phyloP scores from a whole-genome alignment of 257 asterid genomes.

The Jacaranda copaia region DNA sequence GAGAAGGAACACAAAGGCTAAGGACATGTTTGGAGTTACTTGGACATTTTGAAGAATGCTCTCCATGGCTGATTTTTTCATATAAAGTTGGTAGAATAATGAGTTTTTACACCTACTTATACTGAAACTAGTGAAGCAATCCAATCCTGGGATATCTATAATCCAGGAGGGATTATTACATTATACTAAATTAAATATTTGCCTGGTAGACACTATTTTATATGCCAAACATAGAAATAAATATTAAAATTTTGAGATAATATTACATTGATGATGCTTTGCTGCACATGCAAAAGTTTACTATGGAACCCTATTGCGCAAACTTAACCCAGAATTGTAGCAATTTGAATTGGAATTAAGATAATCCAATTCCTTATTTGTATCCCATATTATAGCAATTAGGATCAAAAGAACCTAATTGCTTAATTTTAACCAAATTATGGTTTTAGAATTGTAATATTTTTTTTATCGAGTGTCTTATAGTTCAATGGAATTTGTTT shows the following conservation, averaged over 20 bases:
- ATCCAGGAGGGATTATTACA: not conserved
- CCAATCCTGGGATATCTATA: not conserved
- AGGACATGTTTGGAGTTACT: conserved; percentile 29
- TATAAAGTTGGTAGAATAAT: not conserved
- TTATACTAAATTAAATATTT: not conserved
- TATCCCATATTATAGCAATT: not conserved
- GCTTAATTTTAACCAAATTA: not conserved
- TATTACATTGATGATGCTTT: not conserved
- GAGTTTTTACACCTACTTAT: not conserved
- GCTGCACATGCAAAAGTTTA: not conserved
- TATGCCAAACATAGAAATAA: not conserved
- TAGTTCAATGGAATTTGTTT: not conserved
- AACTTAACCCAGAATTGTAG: too few relatives aligned
- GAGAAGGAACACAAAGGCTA: conserved; percentile 21
- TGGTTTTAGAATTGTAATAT: not conserved
- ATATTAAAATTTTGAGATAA: not conserved
- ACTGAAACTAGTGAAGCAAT: not conserved
- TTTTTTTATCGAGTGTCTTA: not conserved
- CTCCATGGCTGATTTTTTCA: conserved; percentile 24
- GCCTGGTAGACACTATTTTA: too few relatives aligned
- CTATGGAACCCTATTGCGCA: not conserved
- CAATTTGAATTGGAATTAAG: too few relatives aligned
- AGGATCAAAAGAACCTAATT: not conserved
- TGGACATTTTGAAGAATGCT: conserved; percentile 7
- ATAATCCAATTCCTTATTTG: not conserved